phyloP scores from a whole-genome alignment of 2,329 filamentous ascomycete species.

The Verticillium albo-atrum region DNA sequence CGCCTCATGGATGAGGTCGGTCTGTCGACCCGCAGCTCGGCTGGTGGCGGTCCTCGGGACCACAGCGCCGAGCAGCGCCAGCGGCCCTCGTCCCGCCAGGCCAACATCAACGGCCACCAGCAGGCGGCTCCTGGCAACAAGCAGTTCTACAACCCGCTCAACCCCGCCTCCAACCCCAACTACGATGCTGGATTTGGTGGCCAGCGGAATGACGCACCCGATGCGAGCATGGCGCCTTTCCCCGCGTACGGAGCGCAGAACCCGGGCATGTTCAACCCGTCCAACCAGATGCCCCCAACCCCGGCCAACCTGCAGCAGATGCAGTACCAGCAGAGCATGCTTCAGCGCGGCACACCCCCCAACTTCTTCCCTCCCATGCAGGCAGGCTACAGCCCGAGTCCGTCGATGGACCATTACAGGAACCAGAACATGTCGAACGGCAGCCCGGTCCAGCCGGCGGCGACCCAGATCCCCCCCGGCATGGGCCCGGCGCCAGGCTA shows the following conservation, averaged over 20 bases:
- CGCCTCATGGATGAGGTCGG: slow-evolving; percentile 98
- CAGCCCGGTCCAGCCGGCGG: slow-evolving; percentile 44
- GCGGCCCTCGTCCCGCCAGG: slow-evolving; percentile 53
- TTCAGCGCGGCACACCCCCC: slow-evolving; percentile 47
- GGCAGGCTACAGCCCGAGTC: slow-evolving; percentile 43
- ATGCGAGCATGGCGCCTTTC: slow-evolving; percentile 46
- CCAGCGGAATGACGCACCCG: slow-evolving; percentile 48
- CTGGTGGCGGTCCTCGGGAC: slow-evolving; percentile 39
- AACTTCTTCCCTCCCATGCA: slow-evolving; percentile 55
- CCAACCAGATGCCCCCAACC: slow-evolving; percentile 39
- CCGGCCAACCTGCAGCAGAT: slow-evolving; percentile 48
- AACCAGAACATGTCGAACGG: slow-evolving; percentile 46
- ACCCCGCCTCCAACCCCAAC: slow-evolving; percentile 29
- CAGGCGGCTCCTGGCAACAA: slow-evolving; percentile 24
- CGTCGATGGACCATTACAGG: slow-evolving; percentile 52
- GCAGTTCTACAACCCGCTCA: slow-evolving; percentile 51
- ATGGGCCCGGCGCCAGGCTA: slow-evolving; percentile 32
- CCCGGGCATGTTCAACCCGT: slow-evolving; percentile 44
- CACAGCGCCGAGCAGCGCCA: slow-evolving; percentile 45
- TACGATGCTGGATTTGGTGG: slow-evolving; percentile 48
- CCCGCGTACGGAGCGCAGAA: slow-evolving; percentile 45
- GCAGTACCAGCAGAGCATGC: slow-evolving; percentile 56
- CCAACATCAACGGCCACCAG: slow-evolving; percentile 37
- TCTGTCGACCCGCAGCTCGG: slow-evolving; percentile 61
- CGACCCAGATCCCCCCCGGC: slow-evolving; percentile 29